A percentile compares a stretch with the other conserved stretches of the same genome.
These are phyloP conservation scores for Pichia sp. DNA, from an alignment of 1,139 yeast species.

Conservation along the genomic window DNA sequence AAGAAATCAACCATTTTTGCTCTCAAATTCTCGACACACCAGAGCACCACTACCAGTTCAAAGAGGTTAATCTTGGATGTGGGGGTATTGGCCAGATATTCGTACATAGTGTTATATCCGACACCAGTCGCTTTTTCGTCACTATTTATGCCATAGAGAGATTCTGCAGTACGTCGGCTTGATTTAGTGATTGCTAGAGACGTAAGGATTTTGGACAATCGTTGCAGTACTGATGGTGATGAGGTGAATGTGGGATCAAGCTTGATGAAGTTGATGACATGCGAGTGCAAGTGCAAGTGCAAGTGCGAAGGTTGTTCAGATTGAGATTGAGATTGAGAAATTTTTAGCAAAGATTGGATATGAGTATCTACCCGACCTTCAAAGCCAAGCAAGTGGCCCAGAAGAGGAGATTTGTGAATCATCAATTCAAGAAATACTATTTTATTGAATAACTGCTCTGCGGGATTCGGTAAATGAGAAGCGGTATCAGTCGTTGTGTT, in stretches of 20 bases:
- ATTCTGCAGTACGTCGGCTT: conserved; percentile 5
- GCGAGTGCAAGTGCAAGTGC: too few relatives aligned
- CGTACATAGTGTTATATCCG: conserved; percentile 13
- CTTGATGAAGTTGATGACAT: conserved; percentile 5
- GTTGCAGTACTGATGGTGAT: conserved; percentile 3
- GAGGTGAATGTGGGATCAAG: conserved; percentile 7
- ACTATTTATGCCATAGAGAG: conserved; percentile 5
- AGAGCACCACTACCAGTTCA: conserved; percentile 10
- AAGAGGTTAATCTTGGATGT: conserved; percentile 10
- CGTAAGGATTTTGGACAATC: conserved; percentile 7
- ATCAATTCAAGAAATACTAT: conserved; percentile 8
- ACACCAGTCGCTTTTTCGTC: conserved; percentile 1
- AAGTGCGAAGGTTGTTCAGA: too few relatives aligned
- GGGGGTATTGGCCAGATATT: conserved; percentile 12
- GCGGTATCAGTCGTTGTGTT: too few relatives aligned
- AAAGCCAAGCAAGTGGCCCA: conserved; percentile 7
- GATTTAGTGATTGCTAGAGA: conserved; percentile 11
- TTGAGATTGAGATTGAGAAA: too few relatives aligned
- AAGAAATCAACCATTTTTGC: conserved; percentile 8
- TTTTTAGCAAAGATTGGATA: conserved; percentile 1
- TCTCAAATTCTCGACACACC: conserved; percentile 10
- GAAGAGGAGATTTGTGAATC: conserved; percentile 7
- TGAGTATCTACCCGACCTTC: conserved; percentile 3
- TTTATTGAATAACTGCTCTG: conserved; percentile 10
- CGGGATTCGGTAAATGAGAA: conserved; percentile 3